Evolutionary conservation across 805 yeast species (phyloP), one percentile per base, ranked within the genome.

Genomic region (Wickerhamomyces bovis): DNA sequence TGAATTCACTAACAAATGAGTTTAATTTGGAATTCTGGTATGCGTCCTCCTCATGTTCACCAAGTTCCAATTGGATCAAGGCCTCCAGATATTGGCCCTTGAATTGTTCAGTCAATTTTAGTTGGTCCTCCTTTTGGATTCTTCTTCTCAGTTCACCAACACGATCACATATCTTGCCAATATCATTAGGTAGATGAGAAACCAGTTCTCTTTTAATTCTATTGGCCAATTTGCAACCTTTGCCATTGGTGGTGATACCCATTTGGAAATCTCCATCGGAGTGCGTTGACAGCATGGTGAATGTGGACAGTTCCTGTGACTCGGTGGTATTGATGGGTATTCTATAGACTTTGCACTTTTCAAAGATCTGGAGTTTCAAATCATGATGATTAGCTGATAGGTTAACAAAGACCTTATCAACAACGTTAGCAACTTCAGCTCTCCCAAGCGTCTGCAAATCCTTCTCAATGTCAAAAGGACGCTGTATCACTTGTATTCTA

Each of bases 301-400:
- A 90, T 0, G 90, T 79, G 45, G 94, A 85, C 22, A 75, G 70
- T 28, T 80, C 81, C 0, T 89, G 80, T 15, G 80, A 75, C 53
- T 88, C 96, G 0, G 85, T 75, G 1, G 86, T 83, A 60, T 89
- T 89, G 41, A 92, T 72, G 0, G 97, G 97, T 4, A 90, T 85
- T 58, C 97, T 73, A 44, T 78, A 67, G 44, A 72, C 65, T 40
- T 64, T 64, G 65, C 97, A 88, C 35, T 59, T 68, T 1, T 67
- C 55, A 51, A 64, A 80, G 12, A 88, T 73, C 2, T 57, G 51
- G 21, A 60, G 52, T 41, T 76, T 76, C 41, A 69, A 44, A 2
- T 47, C 55, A 12, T 51, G 42, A 44, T 63, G 51, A 11, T 63
- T 55, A 13, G 58, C 47, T 1, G 73, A 65, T 4, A 79, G 58